Evolutionary conservation across 768 basidiomycete genomes (phyloP).

Genomic region (Hericium rajendrae): DNA sequence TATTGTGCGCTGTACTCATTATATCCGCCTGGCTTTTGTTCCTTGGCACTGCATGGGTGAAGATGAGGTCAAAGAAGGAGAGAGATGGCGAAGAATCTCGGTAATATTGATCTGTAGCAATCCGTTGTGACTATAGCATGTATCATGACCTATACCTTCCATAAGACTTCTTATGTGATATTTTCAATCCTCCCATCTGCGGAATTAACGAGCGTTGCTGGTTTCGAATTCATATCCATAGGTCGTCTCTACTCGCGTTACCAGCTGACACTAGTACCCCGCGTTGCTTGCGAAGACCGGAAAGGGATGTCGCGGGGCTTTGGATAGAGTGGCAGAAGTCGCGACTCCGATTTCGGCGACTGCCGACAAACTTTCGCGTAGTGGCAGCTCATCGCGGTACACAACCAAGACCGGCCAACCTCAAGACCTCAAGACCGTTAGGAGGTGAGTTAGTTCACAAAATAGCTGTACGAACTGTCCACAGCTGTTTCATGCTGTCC

Average conservation of each 20-base stretch:
- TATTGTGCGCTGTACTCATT: slow-evolving; percentile 33
- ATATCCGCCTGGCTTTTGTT: slow-evolving; percentile 54
- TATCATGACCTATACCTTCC: too few species aligned
- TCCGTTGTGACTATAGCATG: neutral
- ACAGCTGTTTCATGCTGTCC: neutral
- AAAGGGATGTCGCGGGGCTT: too few species aligned
- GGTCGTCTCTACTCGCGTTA: too few species aligned
- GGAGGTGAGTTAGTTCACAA: slow-evolving; percentile 19
- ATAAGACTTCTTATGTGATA: too few species aligned
- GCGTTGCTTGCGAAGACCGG: too few species aligned
- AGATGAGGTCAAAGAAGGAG: slow-evolving; percentile 37
- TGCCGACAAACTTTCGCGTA: neutral
- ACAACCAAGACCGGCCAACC: slow-evolving; percentile 11
- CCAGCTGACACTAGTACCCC: too few species aligned
- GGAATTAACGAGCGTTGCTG: too few species aligned
- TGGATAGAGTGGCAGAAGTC: too few species aligned
- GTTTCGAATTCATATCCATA: too few species aligned
- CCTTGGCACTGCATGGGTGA: slow-evolving; percentile 49
- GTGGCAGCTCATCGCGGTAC: neutral
- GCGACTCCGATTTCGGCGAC: neutral
- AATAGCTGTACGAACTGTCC: neutral
- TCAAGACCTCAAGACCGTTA: slow-evolving; percentile 20
- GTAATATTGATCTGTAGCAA: neutral
- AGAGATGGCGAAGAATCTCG: slow-evolving; percentile 13
- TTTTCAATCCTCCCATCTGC: too few species aligned